Percentiles rank a stretch among this genome's conserved stretches.
Conservation (phyloP, 2,329 filamentous ascomycete species). For the Aschersonia sp. region DNA sequence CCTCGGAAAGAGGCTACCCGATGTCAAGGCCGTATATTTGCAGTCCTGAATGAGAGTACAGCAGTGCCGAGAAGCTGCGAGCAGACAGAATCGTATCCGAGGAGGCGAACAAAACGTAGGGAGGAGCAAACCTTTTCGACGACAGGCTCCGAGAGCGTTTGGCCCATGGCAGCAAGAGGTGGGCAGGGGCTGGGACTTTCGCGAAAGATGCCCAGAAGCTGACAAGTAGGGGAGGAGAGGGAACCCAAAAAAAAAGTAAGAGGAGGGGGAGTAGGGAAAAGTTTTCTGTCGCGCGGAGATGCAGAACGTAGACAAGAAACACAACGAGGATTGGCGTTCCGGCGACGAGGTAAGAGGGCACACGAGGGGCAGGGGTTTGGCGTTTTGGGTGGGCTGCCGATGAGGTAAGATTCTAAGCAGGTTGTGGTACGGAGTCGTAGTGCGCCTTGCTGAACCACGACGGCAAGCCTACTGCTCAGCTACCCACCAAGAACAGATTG, state of each 20-base stretch:
- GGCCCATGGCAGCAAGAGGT: slow-evolving; percentile 57
- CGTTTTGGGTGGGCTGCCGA: neutral
- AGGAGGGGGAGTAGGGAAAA: slow-evolving; percentile 1
- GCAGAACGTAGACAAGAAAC: neutral
- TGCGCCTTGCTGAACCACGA: neutral
- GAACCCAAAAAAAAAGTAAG: neutral
- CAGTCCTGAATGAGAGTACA: neutral
- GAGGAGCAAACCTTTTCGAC: slow-evolving; percentile 72
- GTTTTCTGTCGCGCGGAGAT: neutral
- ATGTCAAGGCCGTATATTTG: neutral
- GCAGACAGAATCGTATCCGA: neutral
- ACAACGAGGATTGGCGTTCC: neutral
- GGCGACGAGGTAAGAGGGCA: slow-evolving; percentile 3
- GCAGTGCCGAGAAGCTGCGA: slow-evolving; percentile 1
- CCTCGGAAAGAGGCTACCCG: neutral
- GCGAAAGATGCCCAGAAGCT: slow-evolving; percentile 8
- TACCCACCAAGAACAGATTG: neutral
- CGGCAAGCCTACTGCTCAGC: slow-evolving; percentile 1
- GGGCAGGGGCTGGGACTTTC: slow-evolving; percentile 12
- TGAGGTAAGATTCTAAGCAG: slow-evolving; percentile 1
- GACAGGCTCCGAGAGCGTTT: slow-evolving; percentile 97
- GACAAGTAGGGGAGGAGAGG: slow-evolving; percentile 1
- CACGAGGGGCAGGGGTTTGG: slow-evolving; percentile 3
- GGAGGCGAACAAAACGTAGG: slow-evolving; percentile 1
- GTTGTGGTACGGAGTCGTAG: neutral